Conservation (phyloP, 139 green algal species). For the Chlamydomonas applanata region DNA sequence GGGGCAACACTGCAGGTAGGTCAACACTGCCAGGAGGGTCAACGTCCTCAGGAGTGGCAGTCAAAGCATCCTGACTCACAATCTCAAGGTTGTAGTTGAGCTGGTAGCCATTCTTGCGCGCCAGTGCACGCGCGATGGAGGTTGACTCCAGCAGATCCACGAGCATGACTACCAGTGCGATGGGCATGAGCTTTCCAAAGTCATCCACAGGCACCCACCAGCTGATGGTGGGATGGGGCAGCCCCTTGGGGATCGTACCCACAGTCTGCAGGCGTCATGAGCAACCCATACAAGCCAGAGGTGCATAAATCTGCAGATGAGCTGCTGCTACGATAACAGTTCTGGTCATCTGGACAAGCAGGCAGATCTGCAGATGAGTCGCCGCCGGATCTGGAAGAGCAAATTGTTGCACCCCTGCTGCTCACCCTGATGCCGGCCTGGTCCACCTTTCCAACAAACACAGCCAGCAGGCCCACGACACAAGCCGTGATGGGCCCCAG, state of each 20-base stretch:
- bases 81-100: constrained; percentile 85
- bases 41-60: no score
- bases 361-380: no score
- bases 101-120: constrained; percentile 79
- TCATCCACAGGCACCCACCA: constrained; percentile 44
- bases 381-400: no score
- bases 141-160: constrained; percentile 84
- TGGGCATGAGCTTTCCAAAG: constrained; percentile 20
- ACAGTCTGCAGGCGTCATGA: no score
- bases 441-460: constrained; percentile 37
- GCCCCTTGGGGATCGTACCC: constrained; percentile 36
- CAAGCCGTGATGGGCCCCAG: constrained; percentile 47
- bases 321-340: not conserved
- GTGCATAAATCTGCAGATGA: not conserved
- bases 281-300: constrained; percentile 25
- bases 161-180: constrained; percentile 46
- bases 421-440: not conserved
- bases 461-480: constrained; percentile 36
- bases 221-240: constrained; percentile 29
- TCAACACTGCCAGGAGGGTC: no score
- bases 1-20: no score
- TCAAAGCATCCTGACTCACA: constrained; percentile 73
- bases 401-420: no score
- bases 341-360: not conserved
- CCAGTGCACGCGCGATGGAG: constrained; percentile 80